A percentile compares a stretch with the other conserved stretches of the same genome.
Conservation (phyloP, 306 rosid species). For the Crotalaria pallida region DNA sequence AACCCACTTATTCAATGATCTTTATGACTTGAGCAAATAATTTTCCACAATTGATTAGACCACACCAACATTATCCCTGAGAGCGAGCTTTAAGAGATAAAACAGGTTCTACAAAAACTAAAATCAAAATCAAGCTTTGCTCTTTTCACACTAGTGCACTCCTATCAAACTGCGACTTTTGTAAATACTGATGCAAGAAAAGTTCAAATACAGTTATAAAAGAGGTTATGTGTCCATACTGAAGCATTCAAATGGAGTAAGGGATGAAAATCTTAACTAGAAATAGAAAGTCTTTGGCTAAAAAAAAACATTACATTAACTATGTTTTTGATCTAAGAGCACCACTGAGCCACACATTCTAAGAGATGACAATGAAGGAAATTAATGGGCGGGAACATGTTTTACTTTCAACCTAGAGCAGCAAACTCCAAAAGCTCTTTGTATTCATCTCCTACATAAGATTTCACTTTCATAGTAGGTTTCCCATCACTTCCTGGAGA, state of each 20-base stretch:
- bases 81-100: too few species aligned
- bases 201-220: neutral
- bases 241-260: neutral
- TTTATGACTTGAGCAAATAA: too few species aligned
- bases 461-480: constrained; percentile 56
- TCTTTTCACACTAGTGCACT: neutral
- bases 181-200: neutral
- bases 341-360: too few species aligned
- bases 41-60: too few species aligned
- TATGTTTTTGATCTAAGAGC: neutral
- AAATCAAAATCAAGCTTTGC: neutral
- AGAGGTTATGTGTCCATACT: neutral
- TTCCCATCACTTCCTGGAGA: constrained; percentile 57
- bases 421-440: constrained; percentile 64
- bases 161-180: neutral
- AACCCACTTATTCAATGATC: too few species aligned
- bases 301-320: too few species aligned
- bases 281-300: too few species aligned
- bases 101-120: too few species aligned
- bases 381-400: neutral
- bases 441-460: constrained; percentile 49
- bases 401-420: constrained; percentile 42
- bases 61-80: too few species aligned
- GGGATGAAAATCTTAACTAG: too few species aligned
- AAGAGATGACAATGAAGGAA: neutral